These are phyloP conservation scores for Xylaria castorea DNA, from an alignment of 495 filamentous ascomycete species.

Conservation along the genomic window DNA sequence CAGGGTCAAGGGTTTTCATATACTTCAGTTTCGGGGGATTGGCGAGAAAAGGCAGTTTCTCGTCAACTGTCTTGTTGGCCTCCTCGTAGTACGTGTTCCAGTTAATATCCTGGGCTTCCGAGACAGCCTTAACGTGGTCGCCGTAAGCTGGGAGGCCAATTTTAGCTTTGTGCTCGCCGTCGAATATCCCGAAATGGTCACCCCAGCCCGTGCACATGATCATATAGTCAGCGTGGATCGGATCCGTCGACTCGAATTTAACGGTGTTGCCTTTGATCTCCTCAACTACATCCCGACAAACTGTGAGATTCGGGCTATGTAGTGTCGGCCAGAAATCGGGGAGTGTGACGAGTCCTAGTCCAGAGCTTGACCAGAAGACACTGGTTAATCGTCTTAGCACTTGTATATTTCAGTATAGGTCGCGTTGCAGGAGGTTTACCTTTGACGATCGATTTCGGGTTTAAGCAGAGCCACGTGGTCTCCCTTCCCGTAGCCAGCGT, in stretches of 20 bases:
- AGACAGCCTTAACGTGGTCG: conserved; percentile 5
- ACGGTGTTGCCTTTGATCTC: conserved; percentile 24
- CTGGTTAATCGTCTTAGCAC: conserved; percentile 28
- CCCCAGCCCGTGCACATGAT: conserved; percentile 46
- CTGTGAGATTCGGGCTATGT: conserved; percentile 43
- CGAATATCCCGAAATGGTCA: conserved; percentile 33
- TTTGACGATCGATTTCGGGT: conserved; percentile 23
- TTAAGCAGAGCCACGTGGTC: conserved; percentile 21
- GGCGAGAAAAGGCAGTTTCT: conserved; percentile 36
- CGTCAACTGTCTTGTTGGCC: conserved; percentile 37
- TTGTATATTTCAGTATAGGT: not conserved
- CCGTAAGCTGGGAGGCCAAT: conserved; percentile 33
- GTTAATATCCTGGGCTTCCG: conserved; percentile 19
- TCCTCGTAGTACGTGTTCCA: conserved; percentile 38
- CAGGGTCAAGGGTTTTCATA: conserved; percentile 13
- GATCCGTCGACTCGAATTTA: conserved; percentile 21
- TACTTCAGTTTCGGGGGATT: conserved; percentile 12
- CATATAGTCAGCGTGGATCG: conserved; percentile 36
- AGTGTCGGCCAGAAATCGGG: conserved; percentile 48
- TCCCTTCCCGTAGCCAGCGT: conserved; percentile 29
- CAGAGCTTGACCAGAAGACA: conserved; percentile 49
- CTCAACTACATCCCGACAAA: conserved; percentile 37
- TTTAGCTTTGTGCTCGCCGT: conserved; percentile 30
- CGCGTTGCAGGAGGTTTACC: conserved; percentile 22
- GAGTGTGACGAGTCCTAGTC: conserved; percentile 45